Conservation (phyloP, 371 early-diverging fungal genomes). For the Funneliformis caledonium region DNA sequence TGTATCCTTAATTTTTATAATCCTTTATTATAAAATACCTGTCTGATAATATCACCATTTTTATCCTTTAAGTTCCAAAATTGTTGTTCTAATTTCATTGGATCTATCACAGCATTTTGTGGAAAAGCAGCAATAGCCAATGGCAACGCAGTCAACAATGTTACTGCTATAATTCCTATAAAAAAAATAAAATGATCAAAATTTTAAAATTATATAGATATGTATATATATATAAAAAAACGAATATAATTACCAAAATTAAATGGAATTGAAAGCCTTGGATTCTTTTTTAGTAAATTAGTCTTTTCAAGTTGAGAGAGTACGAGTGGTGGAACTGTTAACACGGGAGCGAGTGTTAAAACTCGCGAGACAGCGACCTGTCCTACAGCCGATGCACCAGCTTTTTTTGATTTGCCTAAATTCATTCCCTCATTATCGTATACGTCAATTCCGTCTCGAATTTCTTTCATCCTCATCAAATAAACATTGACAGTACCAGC, state of each 20-base stretch:
- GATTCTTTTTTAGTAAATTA: constrained; percentile 57
- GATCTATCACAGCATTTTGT: constrained; percentile 56
- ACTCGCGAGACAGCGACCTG: constrained; percentile 78
- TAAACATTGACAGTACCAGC: constrained; percentile 86
- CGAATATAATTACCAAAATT: constrained; percentile 58
- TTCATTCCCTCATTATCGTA: constrained; percentile 62
- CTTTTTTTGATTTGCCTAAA: constrained; percentile 71
- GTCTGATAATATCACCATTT: constrained; percentile 28
- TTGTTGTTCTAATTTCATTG: constrained; percentile 24
- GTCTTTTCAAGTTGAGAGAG: constrained; percentile 68
- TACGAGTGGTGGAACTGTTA: constrained; percentile 74
- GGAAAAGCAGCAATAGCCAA: constrained; percentile 83
- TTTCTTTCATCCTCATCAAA: constrained; percentile 85
- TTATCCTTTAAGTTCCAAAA: constrained; percentile 39
- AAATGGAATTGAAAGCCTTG: constrained; percentile 60
- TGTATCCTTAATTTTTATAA: neutral
- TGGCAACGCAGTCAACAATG: constrained; percentile 77
- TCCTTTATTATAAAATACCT: constrained; percentile 39
- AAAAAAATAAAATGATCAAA: neutral
- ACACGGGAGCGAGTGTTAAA: constrained; percentile 72
- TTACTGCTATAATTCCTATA: constrained; percentile 62
- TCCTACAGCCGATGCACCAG: constrained; percentile 55
- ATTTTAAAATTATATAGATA: neutral
- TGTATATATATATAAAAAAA: neutral
- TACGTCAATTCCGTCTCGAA: constrained; percentile 79